Evolutionary conservation across 495 filamentous ascomycete species (phyloP).

Genomic region (Hyaloscypha hepaticicola): DNA sequence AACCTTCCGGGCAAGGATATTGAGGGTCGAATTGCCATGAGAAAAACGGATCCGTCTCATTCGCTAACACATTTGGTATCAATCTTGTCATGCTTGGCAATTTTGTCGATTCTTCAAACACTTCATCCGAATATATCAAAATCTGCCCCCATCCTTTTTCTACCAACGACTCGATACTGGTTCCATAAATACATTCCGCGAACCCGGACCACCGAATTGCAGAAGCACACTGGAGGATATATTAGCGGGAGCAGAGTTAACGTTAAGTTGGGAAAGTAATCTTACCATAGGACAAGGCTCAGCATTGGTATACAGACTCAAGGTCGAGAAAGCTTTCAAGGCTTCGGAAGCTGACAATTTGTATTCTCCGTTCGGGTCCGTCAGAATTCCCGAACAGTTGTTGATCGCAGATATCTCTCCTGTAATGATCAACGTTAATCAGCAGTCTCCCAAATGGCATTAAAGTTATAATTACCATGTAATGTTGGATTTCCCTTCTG

Average conservation of each 20-base stretch:
- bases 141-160: constrained; percentile 52
- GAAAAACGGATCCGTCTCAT: constrained; percentile 53
- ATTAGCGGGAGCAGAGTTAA: background rate
- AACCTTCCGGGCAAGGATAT: constrained; percentile 46
- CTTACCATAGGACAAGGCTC: constrained; percentile 55
- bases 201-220: constrained; percentile 56
- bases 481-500: constrained; percentile 46
- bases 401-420: constrained; percentile 54
- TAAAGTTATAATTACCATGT: constrained; percentile 39
- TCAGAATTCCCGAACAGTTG: constrained; percentile 50
- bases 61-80: constrained; percentile 43
- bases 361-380: constrained; percentile 43
- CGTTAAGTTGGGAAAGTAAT: background rate
- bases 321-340: constrained; percentile 41
- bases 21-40: constrained; percentile 49
- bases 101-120: constrained; percentile 44
- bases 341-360: constrained; percentile 41
- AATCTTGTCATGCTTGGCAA: constrained; percentile 38
- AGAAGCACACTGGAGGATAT: constrained; percentile 46
- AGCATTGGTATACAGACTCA: constrained; percentile 56
- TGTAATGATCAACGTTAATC: constrained; percentile 13
- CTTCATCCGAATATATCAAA: constrained; percentile 42
- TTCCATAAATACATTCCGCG: constrained; percentile 53
- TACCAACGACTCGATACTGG: constrained; percentile 45
- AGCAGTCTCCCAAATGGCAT: too few relatives aligned